Conservation (phyloP, 2,329 filamentous ascomycete species). For the Cryphonectria nitschkei region DNA sequence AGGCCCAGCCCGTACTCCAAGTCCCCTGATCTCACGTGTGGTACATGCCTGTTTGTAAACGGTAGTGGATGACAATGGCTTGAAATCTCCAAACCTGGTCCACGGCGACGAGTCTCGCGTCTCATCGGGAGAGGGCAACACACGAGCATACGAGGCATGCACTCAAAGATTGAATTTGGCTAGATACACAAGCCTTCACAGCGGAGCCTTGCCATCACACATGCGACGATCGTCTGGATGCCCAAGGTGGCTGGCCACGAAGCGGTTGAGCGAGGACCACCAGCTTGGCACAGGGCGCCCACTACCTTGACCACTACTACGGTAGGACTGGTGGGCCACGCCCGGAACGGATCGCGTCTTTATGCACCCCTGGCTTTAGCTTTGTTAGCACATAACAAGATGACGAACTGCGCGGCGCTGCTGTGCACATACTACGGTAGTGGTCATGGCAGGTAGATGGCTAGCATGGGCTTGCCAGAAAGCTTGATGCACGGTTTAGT, state of each 20-base stretch:
- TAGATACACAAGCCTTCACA: neutral
- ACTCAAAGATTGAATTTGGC: neutral
- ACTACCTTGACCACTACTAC: neutral
- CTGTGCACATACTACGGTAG: neutral
- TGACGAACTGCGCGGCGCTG: neutral
- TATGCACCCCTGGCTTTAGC: slow-evolving; percentile 16
- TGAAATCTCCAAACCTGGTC: neutral
- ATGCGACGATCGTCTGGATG: neutral
- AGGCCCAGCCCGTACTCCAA: neutral
- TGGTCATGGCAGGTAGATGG: neutral
- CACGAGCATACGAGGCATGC: neutral
- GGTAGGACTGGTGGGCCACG: neutral
- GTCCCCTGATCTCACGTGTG: neutral
- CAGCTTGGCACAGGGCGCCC: neutral
- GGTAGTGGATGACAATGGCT: neutral
- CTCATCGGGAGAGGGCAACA: neutral
- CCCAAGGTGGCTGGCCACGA: slow-evolving; percentile 1
- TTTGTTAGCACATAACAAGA: neutral
- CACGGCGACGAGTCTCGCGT: neutral
- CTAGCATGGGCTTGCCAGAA: neutral
- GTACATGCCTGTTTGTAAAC: neutral
- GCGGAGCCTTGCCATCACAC: neutral
- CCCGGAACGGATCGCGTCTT: slow-evolving; percentile 17
- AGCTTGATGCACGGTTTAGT: neutral
- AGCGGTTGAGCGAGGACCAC: neutral